Conservation (phyloP, 2,329 filamentous ascomycete genomes). For the Xylaria sp. region DNA sequence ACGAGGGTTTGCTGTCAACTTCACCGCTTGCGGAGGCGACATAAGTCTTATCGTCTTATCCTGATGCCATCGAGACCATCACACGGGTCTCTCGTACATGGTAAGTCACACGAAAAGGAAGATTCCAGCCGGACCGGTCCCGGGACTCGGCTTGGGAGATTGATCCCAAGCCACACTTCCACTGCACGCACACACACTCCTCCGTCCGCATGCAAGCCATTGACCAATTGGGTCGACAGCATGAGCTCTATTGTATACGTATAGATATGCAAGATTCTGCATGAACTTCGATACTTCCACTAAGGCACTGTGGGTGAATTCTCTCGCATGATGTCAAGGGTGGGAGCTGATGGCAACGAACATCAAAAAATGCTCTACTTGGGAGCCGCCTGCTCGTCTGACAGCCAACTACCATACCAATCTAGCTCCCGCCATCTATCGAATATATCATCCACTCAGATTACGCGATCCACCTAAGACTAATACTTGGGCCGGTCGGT, state of each 20-base stretch:
- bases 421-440: not conserved
- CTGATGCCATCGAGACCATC: not conserved
- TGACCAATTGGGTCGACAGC: constrained; percentile 6
- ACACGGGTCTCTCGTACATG: not conserved
- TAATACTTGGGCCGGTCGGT: not conserved
- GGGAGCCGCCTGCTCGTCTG: not conserved
- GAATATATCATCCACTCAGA: not conserved
- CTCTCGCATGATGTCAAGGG: no score
- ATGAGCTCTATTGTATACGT: not conserved
- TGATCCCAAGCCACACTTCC: not conserved
- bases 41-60: not conserved
- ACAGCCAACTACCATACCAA: not conserved
- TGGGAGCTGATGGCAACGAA: no score
- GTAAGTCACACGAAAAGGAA: no score
- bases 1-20: not conserved
- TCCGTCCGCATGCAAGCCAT: not conserved
- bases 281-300: not conserved
- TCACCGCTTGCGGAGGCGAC: not conserved
- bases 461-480: constrained; percentile 5
- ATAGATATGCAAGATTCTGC: not conserved
- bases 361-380: not conserved
- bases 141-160: not conserved
- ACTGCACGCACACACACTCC: not conserved
- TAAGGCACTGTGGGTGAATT: not conserved
- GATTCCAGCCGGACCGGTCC: not conserved